phyloP scores from a whole-genome alignment of 148 eudicot genomes.

The Amaranthus palmeri region DNA sequence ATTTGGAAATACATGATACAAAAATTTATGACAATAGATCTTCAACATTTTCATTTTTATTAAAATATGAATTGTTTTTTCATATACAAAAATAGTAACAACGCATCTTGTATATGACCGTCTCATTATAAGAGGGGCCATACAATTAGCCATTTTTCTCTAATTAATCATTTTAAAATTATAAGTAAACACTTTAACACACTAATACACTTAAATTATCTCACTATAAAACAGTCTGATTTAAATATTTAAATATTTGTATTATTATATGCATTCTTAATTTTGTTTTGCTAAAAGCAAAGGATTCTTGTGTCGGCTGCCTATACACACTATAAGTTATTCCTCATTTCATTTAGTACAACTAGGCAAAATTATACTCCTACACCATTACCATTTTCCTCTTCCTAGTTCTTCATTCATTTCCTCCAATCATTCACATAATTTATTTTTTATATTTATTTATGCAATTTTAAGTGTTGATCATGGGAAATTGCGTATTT shows the following conservation, averaged over 20 bases:
- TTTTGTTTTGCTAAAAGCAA: conserved; percentile 21
- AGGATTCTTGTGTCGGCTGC: conserved; percentile 31
- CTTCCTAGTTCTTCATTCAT: too few species aligned
- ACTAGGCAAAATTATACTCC: not conserved
- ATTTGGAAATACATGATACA: too few species aligned
- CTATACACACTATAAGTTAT: not conserved
- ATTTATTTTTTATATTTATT: not conserved
- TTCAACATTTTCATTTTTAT: too few species aligned
- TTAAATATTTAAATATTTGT: not conserved
- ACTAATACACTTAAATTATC: not conserved
- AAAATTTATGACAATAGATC: too few species aligned
- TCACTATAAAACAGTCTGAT: not conserved
- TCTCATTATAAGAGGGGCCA: too few species aligned
- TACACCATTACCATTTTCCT: not conserved
- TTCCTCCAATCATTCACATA: not conserved
- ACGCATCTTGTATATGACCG: too few species aligned
- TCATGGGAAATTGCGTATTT: conserved; percentile 2
- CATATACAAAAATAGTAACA: too few species aligned
- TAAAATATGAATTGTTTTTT: too few species aligned
- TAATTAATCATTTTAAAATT: too few species aligned
- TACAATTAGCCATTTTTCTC: too few species aligned
- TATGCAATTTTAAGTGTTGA: not conserved
- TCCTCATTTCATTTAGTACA: not conserved
- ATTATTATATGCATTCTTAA: conserved; percentile 6
- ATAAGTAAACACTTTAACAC: too few species aligned